These are phyloP conservation scores for Leccinum griseonigrum DNA, from an alignment of 1,284 basidiomycete species.

Conservation along the genomic window DNA sequence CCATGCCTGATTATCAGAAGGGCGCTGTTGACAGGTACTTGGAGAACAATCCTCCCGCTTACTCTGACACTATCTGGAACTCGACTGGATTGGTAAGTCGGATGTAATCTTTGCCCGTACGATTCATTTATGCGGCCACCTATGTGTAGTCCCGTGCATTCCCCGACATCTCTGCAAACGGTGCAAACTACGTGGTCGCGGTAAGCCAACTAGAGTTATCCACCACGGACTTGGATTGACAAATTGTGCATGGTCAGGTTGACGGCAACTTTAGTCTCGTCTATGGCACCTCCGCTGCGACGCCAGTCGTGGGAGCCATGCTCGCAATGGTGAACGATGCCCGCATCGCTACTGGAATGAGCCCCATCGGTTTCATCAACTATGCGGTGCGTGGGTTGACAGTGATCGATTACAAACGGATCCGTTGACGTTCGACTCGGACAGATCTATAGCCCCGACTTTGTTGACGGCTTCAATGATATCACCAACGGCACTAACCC, in stretches of 20 bases:
- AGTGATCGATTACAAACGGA: neutral
- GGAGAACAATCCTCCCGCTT: constrained; percentile 29
- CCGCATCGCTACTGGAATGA: constrained; percentile 36
- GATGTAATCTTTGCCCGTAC: neutral
- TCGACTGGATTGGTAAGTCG: constrained; percentile 42
- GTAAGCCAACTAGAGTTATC: constrained; percentile 13
- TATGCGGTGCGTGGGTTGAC: constrained; percentile 24
- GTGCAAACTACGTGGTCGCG: constrained; percentile 43
- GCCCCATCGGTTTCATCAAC: constrained; percentile 42
- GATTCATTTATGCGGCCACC: neutral
- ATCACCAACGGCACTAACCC: constrained; percentile 45
- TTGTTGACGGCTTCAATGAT: constrained; percentile 37
- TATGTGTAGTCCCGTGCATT: constrained; percentile 38
- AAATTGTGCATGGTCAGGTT: constrained; percentile 14
- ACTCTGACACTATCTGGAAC: constrained; percentile 42
- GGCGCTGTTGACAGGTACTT: constrained; percentile 24
- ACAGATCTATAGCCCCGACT: constrained; percentile 29
- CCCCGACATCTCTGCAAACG: constrained; percentile 43
- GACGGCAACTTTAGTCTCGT: constrained; percentile 37
- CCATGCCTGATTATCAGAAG: constrained; percentile 38
- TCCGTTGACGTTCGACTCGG: neutral
- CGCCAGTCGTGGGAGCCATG: constrained; percentile 45
- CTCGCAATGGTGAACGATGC: constrained; percentile 51
- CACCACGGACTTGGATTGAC: neutral
- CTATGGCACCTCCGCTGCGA: constrained; percentile 39